Conservation (phyloP, 2,329 filamentous ascomycete species). For the Arthroderma sp. region DNA sequence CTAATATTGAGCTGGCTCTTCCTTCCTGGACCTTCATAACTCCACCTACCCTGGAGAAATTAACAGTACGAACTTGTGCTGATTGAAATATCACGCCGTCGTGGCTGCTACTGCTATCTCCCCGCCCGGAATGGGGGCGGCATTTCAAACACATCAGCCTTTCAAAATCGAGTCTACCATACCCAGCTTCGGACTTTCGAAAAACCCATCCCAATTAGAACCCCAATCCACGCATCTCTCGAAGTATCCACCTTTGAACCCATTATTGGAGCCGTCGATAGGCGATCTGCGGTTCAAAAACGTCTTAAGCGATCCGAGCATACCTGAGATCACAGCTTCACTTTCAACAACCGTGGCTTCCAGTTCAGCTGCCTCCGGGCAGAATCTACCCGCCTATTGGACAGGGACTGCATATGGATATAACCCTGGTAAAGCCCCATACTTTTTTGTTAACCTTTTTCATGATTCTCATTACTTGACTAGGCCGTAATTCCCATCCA, state of each 20-base stretch:
- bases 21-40: too few species aligned
- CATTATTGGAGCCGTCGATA: slow-evolving; percentile 15
- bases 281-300: slow-evolving; percentile 10
- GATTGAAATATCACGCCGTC: slow-evolving; percentile 12
- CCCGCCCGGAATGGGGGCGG: slow-evolving; percentile 49
- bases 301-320: not conserved
- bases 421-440: slow-evolving; percentile 25
- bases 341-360: slow-evolving; percentile 1
- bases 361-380: slow-evolving; percentile 10
- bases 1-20: too few species aligned
- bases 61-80: too few species aligned
- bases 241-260: slow-evolving; percentile 30
- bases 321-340: not conserved
- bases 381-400: slow-evolving; percentile 43
- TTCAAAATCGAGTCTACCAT: slow-evolving; percentile 59
- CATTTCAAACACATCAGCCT: slow-evolving; percentile 49
- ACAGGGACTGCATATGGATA: slow-evolving; percentile 45
- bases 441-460: slow-evolving; percentile 24
- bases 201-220: slow-evolving; percentile 42
- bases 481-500: slow-evolving; percentile 40
- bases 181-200: slow-evolving; percentile 54
- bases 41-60: too few species aligned
- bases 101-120: slow-evolving; percentile 51
- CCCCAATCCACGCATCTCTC: slow-evolving; percentile 12
- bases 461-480: slow-evolving; percentile 40